Conservation (phyloP, 495 filamentous ascomycete species). For the Pseudotulostoma volvatum region DNA sequence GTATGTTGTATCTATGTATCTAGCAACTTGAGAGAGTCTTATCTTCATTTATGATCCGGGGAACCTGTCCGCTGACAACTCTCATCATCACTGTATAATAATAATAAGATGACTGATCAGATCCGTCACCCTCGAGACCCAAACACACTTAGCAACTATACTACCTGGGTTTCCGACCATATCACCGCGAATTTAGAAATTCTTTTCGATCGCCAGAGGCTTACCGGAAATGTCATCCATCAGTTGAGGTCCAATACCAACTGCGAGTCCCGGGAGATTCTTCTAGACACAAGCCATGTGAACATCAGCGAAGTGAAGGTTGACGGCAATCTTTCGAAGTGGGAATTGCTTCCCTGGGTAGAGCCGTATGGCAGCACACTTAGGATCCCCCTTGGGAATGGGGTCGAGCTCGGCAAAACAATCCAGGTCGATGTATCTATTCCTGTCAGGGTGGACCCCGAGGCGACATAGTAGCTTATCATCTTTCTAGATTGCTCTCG, state of each 20-base stretch:
- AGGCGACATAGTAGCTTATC: slow-evolving; percentile 5
- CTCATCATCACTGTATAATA: no score
- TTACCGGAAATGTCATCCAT: slow-evolving; percentile 60
- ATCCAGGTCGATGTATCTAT: slow-evolving; percentile 47
- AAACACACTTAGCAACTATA: slow-evolving; percentile 84
- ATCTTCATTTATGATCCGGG: no score
- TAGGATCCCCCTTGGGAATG: slow-evolving; percentile 48
- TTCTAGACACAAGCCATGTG: slow-evolving; percentile 76
- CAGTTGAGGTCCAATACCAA: slow-evolving; percentile 57
- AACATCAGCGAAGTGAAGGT: slow-evolving; percentile 50
- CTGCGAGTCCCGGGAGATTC: slow-evolving; percentile 50
- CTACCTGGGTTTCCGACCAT: slow-evolving; percentile 65
- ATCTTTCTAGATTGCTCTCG: slow-evolving; percentile 30
- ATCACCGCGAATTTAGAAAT: slow-evolving; percentile 63
- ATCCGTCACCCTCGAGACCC: slow-evolving; percentile 43
- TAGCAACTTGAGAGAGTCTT: no score
- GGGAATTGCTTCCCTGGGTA: slow-evolving; percentile 47
- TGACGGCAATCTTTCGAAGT: slow-evolving; percentile 42
- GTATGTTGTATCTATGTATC: no score
- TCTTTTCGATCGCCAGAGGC: slow-evolving; percentile 57
- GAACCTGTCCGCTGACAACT: no score
- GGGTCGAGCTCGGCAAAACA: slow-evolving; percentile 41
- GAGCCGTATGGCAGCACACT: slow-evolving; percentile 72
- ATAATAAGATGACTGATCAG: not conserved
- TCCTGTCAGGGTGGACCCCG: slow-evolving; percentile 25